Evolutionary conservation across 73 alveolate genomes (phyloP).

Genomic region (Paramecium octaurelia): DNA sequence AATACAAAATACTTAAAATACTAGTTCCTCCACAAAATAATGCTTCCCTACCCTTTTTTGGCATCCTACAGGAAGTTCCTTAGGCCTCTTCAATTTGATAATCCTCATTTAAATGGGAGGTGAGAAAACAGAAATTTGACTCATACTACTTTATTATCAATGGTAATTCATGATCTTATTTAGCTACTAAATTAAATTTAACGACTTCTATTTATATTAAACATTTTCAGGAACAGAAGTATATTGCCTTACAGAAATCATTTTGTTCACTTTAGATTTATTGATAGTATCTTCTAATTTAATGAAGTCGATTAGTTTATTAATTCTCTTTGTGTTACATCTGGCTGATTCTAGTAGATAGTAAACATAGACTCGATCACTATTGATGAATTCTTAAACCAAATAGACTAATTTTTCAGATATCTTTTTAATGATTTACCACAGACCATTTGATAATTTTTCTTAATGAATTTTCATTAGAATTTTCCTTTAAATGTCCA

Average conservation of each 20-base stretch:
- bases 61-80: neutral
- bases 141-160: conserved; percentile 2
- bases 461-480: neutral
- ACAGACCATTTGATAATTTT: neutral
- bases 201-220: neutral
- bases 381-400: neutral
- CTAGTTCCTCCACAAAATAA: neutral
- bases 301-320: too few relatives aligned
- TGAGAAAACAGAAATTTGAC: neutral
- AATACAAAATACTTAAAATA: conserved; percentile 11
- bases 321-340: too few relatives aligned
- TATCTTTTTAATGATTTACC: neutral
- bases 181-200: neutral
- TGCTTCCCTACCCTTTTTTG: neutral
- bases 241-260: neutral
- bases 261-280: neutral
- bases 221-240: neutral
- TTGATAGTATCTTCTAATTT: neutral
- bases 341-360: too few relatives aligned
- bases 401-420: neutral
- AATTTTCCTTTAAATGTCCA: neutral
- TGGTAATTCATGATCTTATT: neutral
- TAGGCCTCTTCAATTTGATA: neutral
- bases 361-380: neutral
- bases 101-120: neutral